A percentile compares a stretch with the other conserved stretches of the same genome.
Conservation (phyloP, 495 filamentous ascomycete genomes). For the Choiromyces venosus region DNA sequence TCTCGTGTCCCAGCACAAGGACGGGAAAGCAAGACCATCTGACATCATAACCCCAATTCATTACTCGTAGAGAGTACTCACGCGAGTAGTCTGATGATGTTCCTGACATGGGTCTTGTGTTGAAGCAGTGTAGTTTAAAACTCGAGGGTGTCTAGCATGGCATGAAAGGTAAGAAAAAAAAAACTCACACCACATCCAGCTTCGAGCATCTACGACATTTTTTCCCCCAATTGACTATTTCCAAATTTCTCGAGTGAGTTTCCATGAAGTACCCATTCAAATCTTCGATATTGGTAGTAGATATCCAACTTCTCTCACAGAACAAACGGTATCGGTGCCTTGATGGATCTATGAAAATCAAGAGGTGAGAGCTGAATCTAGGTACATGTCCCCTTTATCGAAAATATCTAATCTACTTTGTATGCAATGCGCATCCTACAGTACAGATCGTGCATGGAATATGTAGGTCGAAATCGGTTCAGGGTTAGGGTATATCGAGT, state of each 20-base stretch:
- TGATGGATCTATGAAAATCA: background rate
- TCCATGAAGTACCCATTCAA: background rate
- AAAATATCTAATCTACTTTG: background rate
- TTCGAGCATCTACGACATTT: background rate
- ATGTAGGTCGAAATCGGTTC: constrained; percentile 3
- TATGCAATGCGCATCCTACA: background rate
- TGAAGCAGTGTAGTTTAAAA: constrained; percentile 2
- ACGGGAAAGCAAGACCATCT: background rate
- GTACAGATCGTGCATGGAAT: background rate
- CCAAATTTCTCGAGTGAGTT: background rate
- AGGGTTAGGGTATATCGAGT: background rate
- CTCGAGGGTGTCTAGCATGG: background rate
- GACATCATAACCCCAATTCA: background rate
- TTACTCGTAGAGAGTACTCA: background rate
- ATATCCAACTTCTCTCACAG: background rate
- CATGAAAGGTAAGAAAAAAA: background rate
- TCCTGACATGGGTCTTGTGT: constrained; percentile 1
- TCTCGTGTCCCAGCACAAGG: background rate
- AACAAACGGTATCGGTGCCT: background rate
- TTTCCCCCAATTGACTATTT: background rate
- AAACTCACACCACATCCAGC: background rate
- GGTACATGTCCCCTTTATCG: background rate
- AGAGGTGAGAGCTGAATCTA: background rate
- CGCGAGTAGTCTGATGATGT: constrained; percentile 1
- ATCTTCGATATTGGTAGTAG: background rate